Evolutionary conservation across 2,329 filamentous ascomycete species (phyloP), one percentile per base, ranked within the genome.

Genomic region (Spiromastix sp.): DNA sequence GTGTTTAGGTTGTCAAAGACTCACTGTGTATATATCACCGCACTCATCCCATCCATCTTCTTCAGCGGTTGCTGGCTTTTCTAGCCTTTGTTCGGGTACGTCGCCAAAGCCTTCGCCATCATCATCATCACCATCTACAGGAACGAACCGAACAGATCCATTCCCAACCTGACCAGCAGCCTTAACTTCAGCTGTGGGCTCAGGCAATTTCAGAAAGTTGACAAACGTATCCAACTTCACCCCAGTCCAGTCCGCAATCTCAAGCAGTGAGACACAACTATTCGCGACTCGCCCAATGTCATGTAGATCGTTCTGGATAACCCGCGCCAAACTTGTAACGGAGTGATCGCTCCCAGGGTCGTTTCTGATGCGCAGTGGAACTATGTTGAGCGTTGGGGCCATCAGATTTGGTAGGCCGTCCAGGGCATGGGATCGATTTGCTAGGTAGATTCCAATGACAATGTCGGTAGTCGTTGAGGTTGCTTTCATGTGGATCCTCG

Each of bases 361-460:
- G 24, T 52, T 34, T 16, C 49, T 51, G 2, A 91, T 70, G 8
- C 68, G 67, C 0, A 95, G 58, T 0, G 86, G 85, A 2, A 93
- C 69, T 3, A 95, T 67, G 45, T 82, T 87, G 13, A 95, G 67
- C 0, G 84, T 91, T 0, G 87, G 86, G 20, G 75, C 78, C 0
- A 70, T 46, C 2, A 72, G 60, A 0, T 63, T 52, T 2, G 72
- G 61, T 1, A 76, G 52, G 3, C 68, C 61, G 3, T 69, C 60
- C 6, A 69, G 57, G 15, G 64, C 61, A 8, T 71, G 63, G 0
- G 71, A 68, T 34, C 85, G 73, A 53, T 93, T 93, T 27, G 85
- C 83, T 6, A 93, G 71, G 55, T 94, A 95, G 15, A 94, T 59
- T 2, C 86, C 87, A 33, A 94, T 69, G 0, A 85, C 60, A 2